Conservation (phyloP, 306 rosid genomes). For the Nissolia schottii region DNA sequence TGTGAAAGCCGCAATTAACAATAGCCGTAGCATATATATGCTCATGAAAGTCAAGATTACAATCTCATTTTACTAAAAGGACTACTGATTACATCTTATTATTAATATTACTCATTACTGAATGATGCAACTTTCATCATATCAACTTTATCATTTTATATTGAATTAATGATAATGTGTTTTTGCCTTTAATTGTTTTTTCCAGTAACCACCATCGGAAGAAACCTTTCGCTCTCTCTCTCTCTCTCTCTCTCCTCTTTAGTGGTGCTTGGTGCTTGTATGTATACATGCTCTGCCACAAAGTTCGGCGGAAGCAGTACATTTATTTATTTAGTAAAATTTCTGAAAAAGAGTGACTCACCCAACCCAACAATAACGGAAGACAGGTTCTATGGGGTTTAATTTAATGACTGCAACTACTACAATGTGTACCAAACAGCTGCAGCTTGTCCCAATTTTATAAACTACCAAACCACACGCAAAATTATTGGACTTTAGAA, state of each 20-base stretch:
- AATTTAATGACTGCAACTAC: neutral
- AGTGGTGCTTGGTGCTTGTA: neutral
- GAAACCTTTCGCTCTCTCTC: neutral
- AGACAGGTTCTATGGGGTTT: neutral
- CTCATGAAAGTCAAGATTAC: neutral
- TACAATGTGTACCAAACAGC: neutral
- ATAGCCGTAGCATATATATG: neutral
- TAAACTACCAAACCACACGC: neutral
- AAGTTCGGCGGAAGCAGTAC: neutral
- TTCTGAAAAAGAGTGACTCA: neutral
- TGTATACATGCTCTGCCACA: too few relatives aligned
- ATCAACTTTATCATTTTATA: neutral
- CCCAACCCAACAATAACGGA: neutral
- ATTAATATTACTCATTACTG: conserved; percentile 11
- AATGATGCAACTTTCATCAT: conserved; percentile 10
- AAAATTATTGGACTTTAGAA: neutral
- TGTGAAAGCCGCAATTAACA: neutral
- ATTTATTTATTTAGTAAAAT: neutral
- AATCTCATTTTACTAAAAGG: neutral
- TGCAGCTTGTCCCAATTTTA: neutral
- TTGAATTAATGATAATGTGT: neutral
- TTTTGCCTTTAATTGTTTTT: neutral
- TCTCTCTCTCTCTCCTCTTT: too few relatives aligned
- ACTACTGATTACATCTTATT: neutral
- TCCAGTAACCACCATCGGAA: neutral